Base-by-base conservation (phyloP, 202 grass and related monocot species). In the Setaria italica region DNA sequence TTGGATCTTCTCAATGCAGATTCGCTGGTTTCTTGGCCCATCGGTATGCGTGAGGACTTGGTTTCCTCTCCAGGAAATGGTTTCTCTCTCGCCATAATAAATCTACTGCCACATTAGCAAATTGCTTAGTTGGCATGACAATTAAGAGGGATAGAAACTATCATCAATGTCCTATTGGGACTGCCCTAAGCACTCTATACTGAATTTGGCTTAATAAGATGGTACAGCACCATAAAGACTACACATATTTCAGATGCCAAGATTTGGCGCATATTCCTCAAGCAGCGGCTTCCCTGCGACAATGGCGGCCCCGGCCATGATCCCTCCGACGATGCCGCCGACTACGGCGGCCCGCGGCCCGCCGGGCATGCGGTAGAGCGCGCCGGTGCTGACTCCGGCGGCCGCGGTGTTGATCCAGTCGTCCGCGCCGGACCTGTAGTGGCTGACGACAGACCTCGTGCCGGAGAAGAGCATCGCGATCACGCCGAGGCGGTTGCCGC, bases 321-420 rank as follows among this genome's bases (percentile, higher is more conserved):
- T 41, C 5, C 89, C 92, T 3, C 92, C 89, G 19, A 85, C 55
- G 43, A 85, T 5, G 51, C 89, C 84, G 20, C 72, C 86, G 32
- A 89, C 80, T 1, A 79, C 56, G 12, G 87, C 58, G 7, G 86
- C 43, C 71, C 89, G 78, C 57, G 66, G 83, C 14, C 92, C 92
- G 37, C 86, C 34, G n/a, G 76, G 84, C 10, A 73, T 58, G 42
- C 41, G 70, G 75, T 86, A 89, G 54, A 89, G 32, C 11, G 87
- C 90, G 14, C 90, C 90, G 7, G 90, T 7, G 21, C 47, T 4
- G 47, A 58, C 15, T 53, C 83, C 79, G 6, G 87, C 76, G 9
- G 48, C 76, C 7, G 82, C 83, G 32, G 62, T 81, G 76, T 53
- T 84, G 48, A 80, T 15, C 83, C 80, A 79, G 69, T 88, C 90